Conservation (phyloP, 768 basidiomycete species). For the Pholiota microspora region DNA sequence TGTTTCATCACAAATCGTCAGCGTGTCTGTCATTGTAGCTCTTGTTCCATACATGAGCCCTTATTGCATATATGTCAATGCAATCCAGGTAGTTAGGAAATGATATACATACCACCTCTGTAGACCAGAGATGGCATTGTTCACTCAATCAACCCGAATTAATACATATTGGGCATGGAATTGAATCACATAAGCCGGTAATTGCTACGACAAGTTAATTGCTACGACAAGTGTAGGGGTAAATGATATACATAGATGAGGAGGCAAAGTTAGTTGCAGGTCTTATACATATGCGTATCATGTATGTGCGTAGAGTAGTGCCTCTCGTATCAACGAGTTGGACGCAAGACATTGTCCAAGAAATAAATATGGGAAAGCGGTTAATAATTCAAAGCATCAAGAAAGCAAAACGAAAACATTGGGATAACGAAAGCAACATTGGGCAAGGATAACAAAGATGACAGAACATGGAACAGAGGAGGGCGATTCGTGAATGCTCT, state of each 20-base stretch:
- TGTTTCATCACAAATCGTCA: no score
- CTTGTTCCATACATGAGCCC: no score
- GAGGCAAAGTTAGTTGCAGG: neutral
- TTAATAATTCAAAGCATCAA: constrained; percentile 8
- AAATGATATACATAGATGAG: constrained; percentile 7
- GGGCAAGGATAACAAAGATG: neutral
- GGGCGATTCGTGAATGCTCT: neutral
- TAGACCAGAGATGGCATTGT: no score
- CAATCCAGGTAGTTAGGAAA: no score
- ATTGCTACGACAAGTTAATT: neutral
- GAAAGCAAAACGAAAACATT: constrained; percentile 10
- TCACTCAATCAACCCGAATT: no score
- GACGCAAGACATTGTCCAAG: neutral
- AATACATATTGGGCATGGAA: no score
- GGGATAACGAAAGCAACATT: constrained; percentile 3
- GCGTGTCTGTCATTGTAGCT: no score
- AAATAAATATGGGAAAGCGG: neutral
- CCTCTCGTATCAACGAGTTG: neutral
- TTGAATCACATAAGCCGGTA: neutral
- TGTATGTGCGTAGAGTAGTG: neutral
- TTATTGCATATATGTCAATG: no score
- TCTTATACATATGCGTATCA: constrained; percentile 8
- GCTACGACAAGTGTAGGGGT: neutral
- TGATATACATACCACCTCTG: no score
- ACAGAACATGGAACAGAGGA: neutral